Base-by-base conservation (phyloP, 1,284 basidiomycete species). In the Ustilago sp. region DNA sequence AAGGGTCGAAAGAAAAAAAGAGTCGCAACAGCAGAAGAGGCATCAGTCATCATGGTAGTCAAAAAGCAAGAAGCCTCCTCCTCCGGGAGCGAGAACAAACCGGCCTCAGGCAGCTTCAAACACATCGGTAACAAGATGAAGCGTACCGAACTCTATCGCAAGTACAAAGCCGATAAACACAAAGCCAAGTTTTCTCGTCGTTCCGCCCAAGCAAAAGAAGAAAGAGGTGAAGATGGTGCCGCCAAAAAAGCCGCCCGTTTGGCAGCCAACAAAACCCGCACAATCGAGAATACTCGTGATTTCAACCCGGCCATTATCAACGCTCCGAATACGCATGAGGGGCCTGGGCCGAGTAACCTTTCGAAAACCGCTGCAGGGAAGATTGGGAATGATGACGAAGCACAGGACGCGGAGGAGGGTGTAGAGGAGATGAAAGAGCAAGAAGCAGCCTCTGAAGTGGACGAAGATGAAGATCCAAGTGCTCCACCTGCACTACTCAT, bases 221-320 rank as follows among this genome's bases (percentile, higher is more conserved):
- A 84, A 63, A 72, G 75, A 88, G 74, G 92, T 90, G 53, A 93
- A 92, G 87, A 87, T 88, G 60, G 94, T 93, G 85, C 90, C 90
- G 23, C 89, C 88, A 80, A 91, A 93, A 85, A 93, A 91, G 60
- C 88, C 88, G 68, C 35, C 92, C 92, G 88, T 62, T 87, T 94
- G 43, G 89, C 90, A 7, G 90, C 92, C 81, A 97, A 98, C 88
- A 89, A 95, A 23, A 94, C 96, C 0, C 90, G 91, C 47, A 99
- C 96, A 0, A 91, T 98, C 41, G 96, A 99, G 85, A 98, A 98
- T 86, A 93, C 92, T 59, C 91, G 95, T 71, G 91, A 95, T 86
- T 93, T 90, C 86, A 94, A 97, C 80, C 93, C 93, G 4, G 93
- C 93, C 43, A 92, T 92, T 28, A 84, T 87, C 36, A 83, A 83